A percentile compares a stretch with the other conserved stretches of the same genome.
Evolutionary conservation across 345 rosid genomes (phyloP).

Genomic region (Populus davidiana): DNA sequence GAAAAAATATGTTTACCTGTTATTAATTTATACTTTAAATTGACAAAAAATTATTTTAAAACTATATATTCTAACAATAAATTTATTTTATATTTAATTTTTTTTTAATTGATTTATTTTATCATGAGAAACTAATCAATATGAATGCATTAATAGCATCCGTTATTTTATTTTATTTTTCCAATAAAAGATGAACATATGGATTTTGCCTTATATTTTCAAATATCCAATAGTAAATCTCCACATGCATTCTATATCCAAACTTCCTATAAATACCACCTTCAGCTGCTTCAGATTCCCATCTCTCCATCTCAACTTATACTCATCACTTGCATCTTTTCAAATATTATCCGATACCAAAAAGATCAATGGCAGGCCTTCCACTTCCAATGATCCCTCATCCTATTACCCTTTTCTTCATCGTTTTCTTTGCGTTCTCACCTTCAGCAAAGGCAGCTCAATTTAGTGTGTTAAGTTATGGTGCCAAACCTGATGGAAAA

Average conservation of each 20-base stretch:
- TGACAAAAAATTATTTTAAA: no score
- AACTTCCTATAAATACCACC: background rate
- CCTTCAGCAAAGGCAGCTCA: conserved; percentile 1
- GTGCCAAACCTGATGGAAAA: conserved; percentile 53
- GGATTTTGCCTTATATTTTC: no score
- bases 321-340: background rate
- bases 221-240: background rate
- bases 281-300: background rate
- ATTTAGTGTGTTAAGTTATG: conserved; percentile 17
- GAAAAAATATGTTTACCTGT: no score
- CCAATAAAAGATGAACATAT: no score
- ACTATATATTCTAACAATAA: no score
- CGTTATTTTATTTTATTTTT: no score
- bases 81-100: no score
- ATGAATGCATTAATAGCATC: no score
- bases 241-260: background rate
- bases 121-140: no score
- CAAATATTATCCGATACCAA: background rate
- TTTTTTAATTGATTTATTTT: no score
- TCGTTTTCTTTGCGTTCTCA: background rate
- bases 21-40: no score
- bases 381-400: background rate
- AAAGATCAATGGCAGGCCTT: background rate
- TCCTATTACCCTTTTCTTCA: background rate
- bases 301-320: background rate